These are phyloP conservation scores for Cryptosporidium viatorum DNA, from an alignment of 169 alveolate species.

Conservation along the genomic window DNA sequence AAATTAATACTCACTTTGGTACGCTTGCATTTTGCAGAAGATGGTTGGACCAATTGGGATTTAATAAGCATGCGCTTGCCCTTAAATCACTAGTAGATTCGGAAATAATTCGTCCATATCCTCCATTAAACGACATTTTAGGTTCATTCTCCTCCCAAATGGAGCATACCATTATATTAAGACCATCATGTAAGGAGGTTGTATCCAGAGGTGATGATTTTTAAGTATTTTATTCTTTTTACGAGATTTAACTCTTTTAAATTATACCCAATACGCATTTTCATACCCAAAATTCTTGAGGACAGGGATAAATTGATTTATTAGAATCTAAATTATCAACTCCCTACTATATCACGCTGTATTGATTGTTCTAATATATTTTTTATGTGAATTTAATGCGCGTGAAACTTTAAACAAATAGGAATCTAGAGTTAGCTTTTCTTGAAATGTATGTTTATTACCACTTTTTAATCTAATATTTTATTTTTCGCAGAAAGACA, in stretches of 20 bases:
- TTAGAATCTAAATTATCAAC: neutral
- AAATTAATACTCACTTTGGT: conserved; percentile 94
- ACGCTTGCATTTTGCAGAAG: conserved; percentile 99
- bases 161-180: conserved; percentile 98
- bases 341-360: neutral
- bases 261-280: no score
- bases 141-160: conserved; percentile 98
- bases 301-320: neutral
- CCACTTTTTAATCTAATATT: neutral
- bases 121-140: conserved; percentile 97
- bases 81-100: conserved; percentile 94
- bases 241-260: neutral
- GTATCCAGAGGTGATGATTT: conserved; percentile 98
- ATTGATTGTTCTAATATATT: neutral
- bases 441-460: neutral
- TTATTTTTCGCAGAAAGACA: neutral
- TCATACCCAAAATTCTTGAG: neutral
- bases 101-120: conserved; percentile 97
- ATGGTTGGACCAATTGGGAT: conserved; percentile 98
- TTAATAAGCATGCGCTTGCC: conserved; percentile 92
- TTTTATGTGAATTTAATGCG: neutral
- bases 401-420: neutral
- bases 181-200: conserved; percentile 98
- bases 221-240: conserved; percentile 75
- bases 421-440: neutral